Evolutionary conservation across 441 rosid species (phyloP), one percentile per base, ranked within the genome.

Genomic region (Breynia disticha): DNA sequence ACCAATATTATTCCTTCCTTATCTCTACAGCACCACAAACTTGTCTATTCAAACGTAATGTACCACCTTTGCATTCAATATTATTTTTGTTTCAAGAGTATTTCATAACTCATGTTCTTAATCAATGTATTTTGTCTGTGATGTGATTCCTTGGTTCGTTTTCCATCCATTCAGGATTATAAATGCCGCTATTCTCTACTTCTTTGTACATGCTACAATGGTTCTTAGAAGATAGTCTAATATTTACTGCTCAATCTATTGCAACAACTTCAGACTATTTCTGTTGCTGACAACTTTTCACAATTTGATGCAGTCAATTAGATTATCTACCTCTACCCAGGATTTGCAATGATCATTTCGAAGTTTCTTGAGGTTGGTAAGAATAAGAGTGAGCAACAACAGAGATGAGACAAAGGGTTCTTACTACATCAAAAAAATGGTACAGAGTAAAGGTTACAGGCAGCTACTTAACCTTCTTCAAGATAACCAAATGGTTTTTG

Each of bases 361-460:
- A 84, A 72, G 71, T 88, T 88, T 73, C 97, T 93, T 28, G 95
- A 84, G 64, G 79, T 84, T 66, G 98, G 97, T 49, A 66, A 68
- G 77, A 76, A 66, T 61, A 86, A 72, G 70, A 64, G 71, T 52
- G 84, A 86, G 70, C 74, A 69, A 58, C 94, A 72, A 68, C 75
- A 73, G 57, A 67, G 58, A 46, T 78, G 78, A 60, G 68, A 66
- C 42, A 7, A 88, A 84, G 75, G 87, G 79, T 17, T 80, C 83
- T 24, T 88, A 86, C 75, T 86, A 84, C 72, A 93, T 88, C 58
- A 96, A 93, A 44, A 93, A 93, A 76, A 88, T 93, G 96, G 79
- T 86, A 11, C 86, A 97, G 98, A 84, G 75, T 79, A 93, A 93
- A 81, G 97, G 98, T 61, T 93, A 86, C 76, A 80, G 67, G 68